These are phyloP conservation scores for Fusarium bulbicola DNA, from an alignment of 2,329 filamentous ascomycete species.

Conservation along the genomic window DNA sequence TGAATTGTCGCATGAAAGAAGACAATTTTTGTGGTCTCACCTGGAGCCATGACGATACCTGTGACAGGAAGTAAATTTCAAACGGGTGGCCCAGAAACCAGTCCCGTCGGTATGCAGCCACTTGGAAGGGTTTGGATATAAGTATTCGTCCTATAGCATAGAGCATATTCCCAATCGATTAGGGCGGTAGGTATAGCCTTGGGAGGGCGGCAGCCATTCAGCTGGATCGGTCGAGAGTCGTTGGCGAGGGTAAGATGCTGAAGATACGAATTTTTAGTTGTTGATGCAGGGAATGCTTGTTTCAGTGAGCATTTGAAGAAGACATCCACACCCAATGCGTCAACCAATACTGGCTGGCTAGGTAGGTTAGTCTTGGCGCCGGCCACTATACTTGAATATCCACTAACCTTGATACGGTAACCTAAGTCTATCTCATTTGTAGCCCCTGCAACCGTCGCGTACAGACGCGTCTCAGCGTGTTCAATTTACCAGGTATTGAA, in stretches of 20 bases:
- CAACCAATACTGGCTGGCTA: neutral
- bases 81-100: constrained; percentile 22
- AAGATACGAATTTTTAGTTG: constrained; percentile 18
- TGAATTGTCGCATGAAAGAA: neutral
- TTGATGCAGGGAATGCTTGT: constrained; percentile 33
- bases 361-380: constrained; percentile 3
- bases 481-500: constrained; percentile 7
- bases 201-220: constrained; percentile 34
- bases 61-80: constrained; percentile 18
- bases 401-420: constrained; percentile 14
- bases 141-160: constrained; percentile 26
- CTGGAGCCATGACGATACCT: constrained; percentile 41
- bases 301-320: constrained; percentile 6
- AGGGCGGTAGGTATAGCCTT: constrained; percentile 27
- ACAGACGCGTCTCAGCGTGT: constrained; percentile 27
- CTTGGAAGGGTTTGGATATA: constrained; percentile 15
- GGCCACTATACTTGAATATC: neutral
- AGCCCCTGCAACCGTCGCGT: constrained; percentile 30
- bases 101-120: constrained; percentile 27
- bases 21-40: constrained; percentile 25
- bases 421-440: neutral
- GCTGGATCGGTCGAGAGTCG: neutral
- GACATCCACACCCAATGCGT: constrained; percentile 11
- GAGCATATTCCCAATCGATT: constrained; percentile 32
- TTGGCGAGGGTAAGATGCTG: constrained; percentile 17